Base-by-base conservation (phyloP, 2,329 filamentous ascomycete genomes). In the Penicillium sp. region DNA sequence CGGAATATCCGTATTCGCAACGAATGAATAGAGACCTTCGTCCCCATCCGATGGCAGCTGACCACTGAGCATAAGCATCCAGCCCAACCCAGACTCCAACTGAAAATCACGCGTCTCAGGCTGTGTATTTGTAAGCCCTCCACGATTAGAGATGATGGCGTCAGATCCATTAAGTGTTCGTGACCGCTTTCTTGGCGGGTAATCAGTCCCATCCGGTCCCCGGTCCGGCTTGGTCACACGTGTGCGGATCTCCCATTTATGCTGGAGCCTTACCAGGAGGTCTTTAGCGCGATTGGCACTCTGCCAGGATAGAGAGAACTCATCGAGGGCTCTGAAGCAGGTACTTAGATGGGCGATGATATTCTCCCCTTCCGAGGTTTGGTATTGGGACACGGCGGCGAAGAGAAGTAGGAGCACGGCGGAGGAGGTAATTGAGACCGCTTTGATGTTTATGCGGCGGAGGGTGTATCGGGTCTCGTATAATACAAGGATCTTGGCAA, bases 1-100 rank as follows among this genome's bases (percentile, higher is more conserved):
- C 66, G 60, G 74, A 87, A 87, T 31, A 9, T 7, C 25, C 11
- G 41, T 27, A n/a, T 53, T 46, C 6, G 48, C 47, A 21, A 56
- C 34, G 11, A 52, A 46, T 1, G 34, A 52, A 52, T 45, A 47
- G 15, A 56, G 48, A 27, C 47, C 41, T 25, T 45, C 48, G 6
- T 56, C 48, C 11, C 41, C 48, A 33, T 46, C 41, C 3, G 53
- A 40, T 9, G 40, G 34, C 16, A 52, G 25, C 16, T 53, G 53
- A 13, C 41, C 53, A 31, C 34, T 51, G 6, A 51, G 39, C 40
- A 45, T 56, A 19, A 56, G 48, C 53, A 46, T 56, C 53, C 48
- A 56, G 15, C 34, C 53, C 9, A 56, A 21, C 8, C 47, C 53
- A 25, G 39, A 51, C 15, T 56, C 53, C 5, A 45, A 8, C 6